A percentile compares a stretch with the other conserved stretches of the same genome.
phyloP scores from a whole-genome alignment of 2,329 filamentous ascomycete genomes.

The Alternaria solani region DNA sequence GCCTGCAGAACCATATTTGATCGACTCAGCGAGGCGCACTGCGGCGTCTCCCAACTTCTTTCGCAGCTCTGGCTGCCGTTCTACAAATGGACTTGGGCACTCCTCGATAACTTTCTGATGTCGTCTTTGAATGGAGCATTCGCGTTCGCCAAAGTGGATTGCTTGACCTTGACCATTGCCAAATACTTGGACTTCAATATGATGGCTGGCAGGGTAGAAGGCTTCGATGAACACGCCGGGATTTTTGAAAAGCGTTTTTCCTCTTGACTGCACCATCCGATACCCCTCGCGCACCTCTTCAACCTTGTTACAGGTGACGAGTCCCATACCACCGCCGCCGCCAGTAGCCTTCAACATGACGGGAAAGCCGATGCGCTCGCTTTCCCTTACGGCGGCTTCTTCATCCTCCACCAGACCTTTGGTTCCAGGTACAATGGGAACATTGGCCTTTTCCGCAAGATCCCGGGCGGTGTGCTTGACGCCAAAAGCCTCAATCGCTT shows the following conservation, averaged over 20 bases:
- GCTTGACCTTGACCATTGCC: slow-evolving; percentile 81
- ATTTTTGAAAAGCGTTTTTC: slow-evolving; percentile 36
- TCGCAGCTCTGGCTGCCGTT: slow-evolving; percentile 62
- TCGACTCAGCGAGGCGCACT: slow-evolving; percentile 67
- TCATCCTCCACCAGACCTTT: slow-evolving; percentile 57
- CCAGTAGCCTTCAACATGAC: slow-evolving; percentile 68
- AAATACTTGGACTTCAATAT: slow-evolving; percentile 92
- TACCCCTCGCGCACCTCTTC: slow-evolving; percentile 53
- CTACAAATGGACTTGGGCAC: slow-evolving; percentile 76
- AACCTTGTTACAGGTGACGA: slow-evolving; percentile 37
- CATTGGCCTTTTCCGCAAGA: slow-evolving; percentile 60
- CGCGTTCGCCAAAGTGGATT: slow-evolving; percentile 84
- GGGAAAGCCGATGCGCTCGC: slow-evolving; percentile 60
- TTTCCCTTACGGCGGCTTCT: slow-evolving; percentile 44
- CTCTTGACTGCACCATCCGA: slow-evolving; percentile 61
- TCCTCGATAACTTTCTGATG: slow-evolving; percentile 95
- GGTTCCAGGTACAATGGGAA: slow-evolving; percentile 65
- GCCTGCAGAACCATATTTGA: slow-evolving; percentile 81
- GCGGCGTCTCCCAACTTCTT: slow-evolving; percentile 72
- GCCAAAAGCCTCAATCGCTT: slow-evolving; percentile 64
- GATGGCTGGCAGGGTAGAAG: slow-evolving; percentile 50
- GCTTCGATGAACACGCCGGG: slow-evolving; percentile 60
- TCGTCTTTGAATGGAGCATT: slow-evolving; percentile 85
- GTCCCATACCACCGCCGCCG: slow-evolving; percentile 66
- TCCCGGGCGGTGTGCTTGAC: slow-evolving; percentile 66